Evolutionary conservation across 805 yeast species (phyloP).

Genomic region (Wickerhamomyces hampshirensis): DNA sequence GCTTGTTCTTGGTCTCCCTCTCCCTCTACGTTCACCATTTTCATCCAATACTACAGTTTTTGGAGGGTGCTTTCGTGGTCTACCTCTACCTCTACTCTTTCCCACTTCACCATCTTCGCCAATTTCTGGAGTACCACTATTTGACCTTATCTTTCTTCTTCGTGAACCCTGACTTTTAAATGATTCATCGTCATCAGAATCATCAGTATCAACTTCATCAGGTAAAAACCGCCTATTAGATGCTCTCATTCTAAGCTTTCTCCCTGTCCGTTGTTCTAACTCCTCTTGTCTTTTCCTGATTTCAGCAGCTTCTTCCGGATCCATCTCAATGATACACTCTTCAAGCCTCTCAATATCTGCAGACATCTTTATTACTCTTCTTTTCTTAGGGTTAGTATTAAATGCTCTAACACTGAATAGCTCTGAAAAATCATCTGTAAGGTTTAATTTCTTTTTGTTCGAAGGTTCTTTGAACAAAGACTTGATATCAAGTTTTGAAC

Average conservation of each 20-base stretch:
- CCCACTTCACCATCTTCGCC: too few species aligned
- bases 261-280: neutral
- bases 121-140: too few species aligned
- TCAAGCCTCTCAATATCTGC: neutral
- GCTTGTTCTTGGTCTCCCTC: neutral
- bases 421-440: neutral
- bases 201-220: neutral
- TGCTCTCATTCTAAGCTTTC: neutral
- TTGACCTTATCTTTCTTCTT: too few species aligned
- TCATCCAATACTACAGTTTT: neutral
- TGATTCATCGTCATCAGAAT: slow-evolving; percentile 1
- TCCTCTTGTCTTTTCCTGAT: neutral
- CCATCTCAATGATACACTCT: neutral
- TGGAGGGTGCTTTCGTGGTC: slow-evolving; percentile 3
- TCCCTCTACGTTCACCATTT: neutral
- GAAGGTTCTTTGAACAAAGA: neutral
- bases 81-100: too few species aligned
- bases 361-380: neutral
- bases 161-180: too few species aligned
- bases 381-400: neutral
- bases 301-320: neutral
- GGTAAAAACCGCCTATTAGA: slow-evolving; percentile 1
- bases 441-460: too few species aligned
- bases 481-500: neutral
- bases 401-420: neutral